These are phyloP conservation scores for Coemansia sp. DNA, from an alignment of 371 early-diverging fungal species.

Conservation along the genomic window DNA sequence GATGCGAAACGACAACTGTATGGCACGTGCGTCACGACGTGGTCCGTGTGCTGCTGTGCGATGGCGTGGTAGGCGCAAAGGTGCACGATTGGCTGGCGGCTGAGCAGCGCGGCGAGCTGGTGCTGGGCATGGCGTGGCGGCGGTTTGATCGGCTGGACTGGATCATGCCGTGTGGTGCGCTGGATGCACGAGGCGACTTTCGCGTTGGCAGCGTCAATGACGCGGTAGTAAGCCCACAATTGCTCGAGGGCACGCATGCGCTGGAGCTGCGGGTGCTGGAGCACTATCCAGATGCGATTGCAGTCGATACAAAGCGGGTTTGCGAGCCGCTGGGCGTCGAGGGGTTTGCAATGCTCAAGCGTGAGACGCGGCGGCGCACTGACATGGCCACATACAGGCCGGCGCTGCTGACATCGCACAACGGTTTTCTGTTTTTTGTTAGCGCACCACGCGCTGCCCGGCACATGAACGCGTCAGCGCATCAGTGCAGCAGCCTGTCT, in stretches of 20 bases:
- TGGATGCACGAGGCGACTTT: slow-evolving; percentile 14
- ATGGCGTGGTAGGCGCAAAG: slow-evolving; percentile 18
- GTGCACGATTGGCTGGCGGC: slow-evolving; percentile 37
- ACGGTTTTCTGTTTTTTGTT: slow-evolving; percentile 35
- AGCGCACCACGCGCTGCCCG: slow-evolving; percentile 41
- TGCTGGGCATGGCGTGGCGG: slow-evolving; percentile 47
- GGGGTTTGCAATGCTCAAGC: slow-evolving; percentile 43
- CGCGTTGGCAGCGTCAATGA: slow-evolving; percentile 14
- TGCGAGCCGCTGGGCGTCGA: slow-evolving; percentile 37
- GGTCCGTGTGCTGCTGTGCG: slow-evolving; percentile 23
- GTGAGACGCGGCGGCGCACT: slow-evolving; percentile 18
- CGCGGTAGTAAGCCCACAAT: slow-evolving; percentile 29
- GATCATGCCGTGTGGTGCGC: slow-evolving; percentile 38
- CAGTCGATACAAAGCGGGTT: slow-evolving; percentile 2
- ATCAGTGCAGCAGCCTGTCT: slow-evolving; percentile 6
- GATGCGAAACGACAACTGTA: slow-evolving; percentile 33
- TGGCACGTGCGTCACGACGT: slow-evolving; percentile 42
- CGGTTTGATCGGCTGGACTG: slow-evolving; percentile 39
- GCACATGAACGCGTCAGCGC: slow-evolving; percentile 20
- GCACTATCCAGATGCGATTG: slow-evolving; percentile 37
- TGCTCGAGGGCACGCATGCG: slow-evolving; percentile 36
- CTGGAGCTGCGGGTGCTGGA: slow-evolving; percentile 41
- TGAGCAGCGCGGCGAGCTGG: slow-evolving; percentile 28
- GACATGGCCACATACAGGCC: slow-evolving; percentile 26
- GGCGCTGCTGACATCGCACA: slow-evolving; percentile 33